Percentiles rank a stretch among this genome's conserved stretches.
These are phyloP conservation scores for Plasmodium fragile DNA, from an alignment of 169 alveolate species.

Conservation along the genomic window DNA sequence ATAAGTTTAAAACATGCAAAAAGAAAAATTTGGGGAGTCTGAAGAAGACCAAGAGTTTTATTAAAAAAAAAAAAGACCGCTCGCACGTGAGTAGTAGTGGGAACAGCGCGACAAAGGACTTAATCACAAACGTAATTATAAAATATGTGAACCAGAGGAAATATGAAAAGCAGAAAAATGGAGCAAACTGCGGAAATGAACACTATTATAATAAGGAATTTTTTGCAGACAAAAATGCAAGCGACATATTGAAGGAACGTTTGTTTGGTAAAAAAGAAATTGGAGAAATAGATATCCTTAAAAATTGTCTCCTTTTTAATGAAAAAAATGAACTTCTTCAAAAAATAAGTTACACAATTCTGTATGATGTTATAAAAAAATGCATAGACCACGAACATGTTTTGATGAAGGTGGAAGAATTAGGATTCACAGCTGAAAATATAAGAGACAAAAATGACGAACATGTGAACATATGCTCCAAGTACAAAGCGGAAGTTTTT, in stretches of 20 bases:
- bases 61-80: constrained; percentile 14
- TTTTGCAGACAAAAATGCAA: constrained; percentile 1
- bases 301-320: constrained; percentile 38
- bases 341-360: constrained; percentile 49
- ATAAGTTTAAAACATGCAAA: constrained; percentile 58
- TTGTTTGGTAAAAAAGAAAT: constrained; percentile 26
- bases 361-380: constrained; percentile 64
- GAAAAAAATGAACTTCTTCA: constrained; percentile 32
- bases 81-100: not conserved
- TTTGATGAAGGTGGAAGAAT: constrained; percentile 73
- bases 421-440: constrained; percentile 73
- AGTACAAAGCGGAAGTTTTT: constrained; percentile 50
- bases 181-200: not conserved
- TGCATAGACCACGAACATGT: constrained; percentile 73
- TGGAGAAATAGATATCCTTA: constrained; percentile 38
- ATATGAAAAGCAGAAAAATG: constrained; percentile 31
- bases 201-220: not conserved
- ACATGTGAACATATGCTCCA: constrained; percentile 51
- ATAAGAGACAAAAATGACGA: constrained; percentile 66
- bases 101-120: not conserved
- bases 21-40: constrained; percentile 21
- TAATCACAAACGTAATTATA: constrained; percentile 47
- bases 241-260: constrained; percentile 30
- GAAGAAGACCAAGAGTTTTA: constrained; percentile 7
- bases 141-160: constrained; percentile 41